These are phyloP conservation scores for Simmondsia chinensis DNA, from an alignment of 148 eudicot species.

Conservation along the genomic window DNA sequence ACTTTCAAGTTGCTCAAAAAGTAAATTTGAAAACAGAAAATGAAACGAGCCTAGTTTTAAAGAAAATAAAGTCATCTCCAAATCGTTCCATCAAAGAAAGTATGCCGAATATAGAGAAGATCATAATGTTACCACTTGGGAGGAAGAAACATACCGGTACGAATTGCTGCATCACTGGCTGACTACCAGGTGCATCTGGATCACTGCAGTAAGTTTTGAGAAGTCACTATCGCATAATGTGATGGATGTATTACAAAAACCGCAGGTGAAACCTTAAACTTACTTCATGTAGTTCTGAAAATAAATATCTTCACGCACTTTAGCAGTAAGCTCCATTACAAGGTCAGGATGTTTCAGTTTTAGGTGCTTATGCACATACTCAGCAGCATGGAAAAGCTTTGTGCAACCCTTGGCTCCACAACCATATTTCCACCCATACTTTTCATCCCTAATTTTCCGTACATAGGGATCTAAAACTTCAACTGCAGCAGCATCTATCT, in stretches of 20 bases:
- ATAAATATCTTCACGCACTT: conserved; percentile 94
- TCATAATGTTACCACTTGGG: too few relatives aligned
- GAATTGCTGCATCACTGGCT: conserved; percentile 83
- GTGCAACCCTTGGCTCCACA: conserved; percentile 99
- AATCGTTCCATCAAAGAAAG: too few relatives aligned
- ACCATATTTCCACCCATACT: conserved; percentile 99
- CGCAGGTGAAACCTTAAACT: conserved; percentile 10
- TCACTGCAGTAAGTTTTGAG: conserved; percentile 45
- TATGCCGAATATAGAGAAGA: too few relatives aligned
- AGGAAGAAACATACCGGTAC: conserved; percentile 70
- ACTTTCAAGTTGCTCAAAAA: too few relatives aligned
- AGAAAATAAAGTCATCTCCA: too few relatives aligned
- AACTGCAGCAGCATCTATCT: conserved; percentile 84
- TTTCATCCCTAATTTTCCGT: conserved; percentile 94
- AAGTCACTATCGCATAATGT: conserved; percentile 3
- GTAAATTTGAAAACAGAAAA: too few relatives aligned
- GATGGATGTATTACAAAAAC: neutral
- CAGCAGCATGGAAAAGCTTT: conserved; percentile 96
- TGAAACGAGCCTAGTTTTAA: too few relatives aligned
- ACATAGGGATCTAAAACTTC: conserved; percentile 89
- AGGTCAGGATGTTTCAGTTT: conserved; percentile 89
- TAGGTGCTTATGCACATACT: conserved; percentile 93
- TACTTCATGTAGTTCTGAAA: conserved; percentile 97
- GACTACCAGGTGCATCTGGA: conserved; percentile 90
- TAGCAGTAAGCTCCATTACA: conserved; percentile 65